A percentile compares a stretch with the other conserved stretches of the same genome.
Conservation (phyloP, 257 asterid species). For the Solanum virginianum region DNA sequence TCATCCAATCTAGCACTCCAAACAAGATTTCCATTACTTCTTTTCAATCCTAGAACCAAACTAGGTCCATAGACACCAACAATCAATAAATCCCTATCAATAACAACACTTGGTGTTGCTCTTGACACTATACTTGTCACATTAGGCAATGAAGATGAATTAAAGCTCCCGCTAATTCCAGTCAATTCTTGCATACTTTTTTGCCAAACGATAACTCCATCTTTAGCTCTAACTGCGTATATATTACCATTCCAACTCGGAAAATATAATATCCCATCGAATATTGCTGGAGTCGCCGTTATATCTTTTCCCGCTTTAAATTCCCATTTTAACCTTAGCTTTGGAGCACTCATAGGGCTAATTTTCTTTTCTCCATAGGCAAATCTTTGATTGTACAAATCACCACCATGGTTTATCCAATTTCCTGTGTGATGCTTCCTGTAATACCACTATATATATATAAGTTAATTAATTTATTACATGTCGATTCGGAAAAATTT, state of each 20-base stretch:
- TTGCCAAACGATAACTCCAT: conserved; percentile 36
- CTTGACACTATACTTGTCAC: conserved; percentile 13
- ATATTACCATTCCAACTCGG: conserved; percentile 41
- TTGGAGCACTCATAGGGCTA: conserved; percentile 22
- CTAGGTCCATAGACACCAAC: conserved; percentile 37
- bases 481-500: too few species aligned
- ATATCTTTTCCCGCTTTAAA: conserved; percentile 29
- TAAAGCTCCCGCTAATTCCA: conserved; percentile 3
- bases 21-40: conserved; percentile 26
- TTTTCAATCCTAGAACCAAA: conserved; percentile 23
- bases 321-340: conserved; percentile 30
- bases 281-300: conserved; percentile 29
- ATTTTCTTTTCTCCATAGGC: conserved; percentile 22
- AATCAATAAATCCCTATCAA: conserved; percentile 24
- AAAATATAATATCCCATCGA: conserved; percentile 19
- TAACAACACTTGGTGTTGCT: conserved; percentile 32
- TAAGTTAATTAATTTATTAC: too few species aligned
- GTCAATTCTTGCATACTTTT: conserved; percentile 17
- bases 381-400: conserved; percentile 31
- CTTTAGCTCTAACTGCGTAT: conserved; percentile 28
- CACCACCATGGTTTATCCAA: conserved; percentile 51
- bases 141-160: neutral
- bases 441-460: neutral
- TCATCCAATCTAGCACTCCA: conserved; percentile 37
- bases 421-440: neutral